Evolutionary conservation across 805 yeast species (phyloP).

Genomic region (Candida methanosorbosa): DNA sequence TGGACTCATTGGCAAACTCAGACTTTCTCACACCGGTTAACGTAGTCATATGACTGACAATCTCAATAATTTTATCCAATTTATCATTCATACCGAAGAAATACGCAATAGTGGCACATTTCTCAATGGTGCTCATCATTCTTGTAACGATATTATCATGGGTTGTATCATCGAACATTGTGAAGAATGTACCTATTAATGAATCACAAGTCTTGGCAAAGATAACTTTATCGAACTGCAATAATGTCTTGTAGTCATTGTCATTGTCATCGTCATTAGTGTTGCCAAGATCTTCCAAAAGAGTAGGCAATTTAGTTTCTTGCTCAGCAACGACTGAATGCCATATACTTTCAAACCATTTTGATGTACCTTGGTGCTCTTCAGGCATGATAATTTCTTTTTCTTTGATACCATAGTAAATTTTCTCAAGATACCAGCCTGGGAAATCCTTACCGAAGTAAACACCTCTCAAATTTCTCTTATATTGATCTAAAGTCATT

Average conservation of each 20-base stretch:
- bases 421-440: conserved; percentile 72
- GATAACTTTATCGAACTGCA: conserved; percentile 63
- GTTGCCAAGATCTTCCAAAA: neutral
- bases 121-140: conserved; percentile 82
- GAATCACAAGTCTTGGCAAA: conserved; percentile 57
- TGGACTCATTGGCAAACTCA: conserved; percentile 17
- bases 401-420: conserved; percentile 71
- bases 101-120: conserved; percentile 69
- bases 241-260: conserved; percentile 10
- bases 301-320: conserved; percentile 15
- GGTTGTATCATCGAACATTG: conserved; percentile 77
- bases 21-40: conserved; percentile 36
- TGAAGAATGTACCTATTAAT: conserved; percentile 63
- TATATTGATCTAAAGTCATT: conserved; percentile 82
- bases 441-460: conserved; percentile 73
- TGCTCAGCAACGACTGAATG: conserved; percentile 54
- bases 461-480: conserved; percentile 72
- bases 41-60: conserved; percentile 61
- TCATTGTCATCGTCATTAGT: neutral
- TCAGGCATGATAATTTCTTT: conserved; percentile 96
- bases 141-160: conserved; percentile 86
- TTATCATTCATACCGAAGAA: conserved; percentile 46
- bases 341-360: conserved; percentile 88
- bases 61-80: conserved; percentile 58
- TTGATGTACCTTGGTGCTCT: conserved; percentile 88